Evolutionary conservation across 257 asterid genomes (phyloP), one percentile per base, ranked within the genome.

Genomic region (Coffea canephora): DNA sequence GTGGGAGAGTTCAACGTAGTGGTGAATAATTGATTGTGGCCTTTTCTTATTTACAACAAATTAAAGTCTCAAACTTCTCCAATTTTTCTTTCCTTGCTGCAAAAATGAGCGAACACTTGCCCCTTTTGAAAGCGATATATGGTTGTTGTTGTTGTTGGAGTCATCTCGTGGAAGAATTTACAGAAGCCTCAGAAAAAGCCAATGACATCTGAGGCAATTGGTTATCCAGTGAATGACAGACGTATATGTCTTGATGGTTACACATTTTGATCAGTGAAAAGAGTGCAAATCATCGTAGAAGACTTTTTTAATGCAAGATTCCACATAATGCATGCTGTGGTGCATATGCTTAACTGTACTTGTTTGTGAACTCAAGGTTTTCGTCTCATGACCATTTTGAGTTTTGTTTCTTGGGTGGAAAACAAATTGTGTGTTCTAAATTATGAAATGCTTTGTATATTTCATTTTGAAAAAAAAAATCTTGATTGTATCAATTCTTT

Each of bases 11-110:
- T 50, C 41, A 54, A 8, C 0, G 25, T 23, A 12, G 18, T 36
- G 36, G 48, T 18, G 52, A 57, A 75, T 41, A 61, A 71, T 11
- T 48, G 59, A 79, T 72, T 78, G 82, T 62, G 77, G 78, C 50
- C 8, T 72, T 73, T 62, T 55, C 27, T 61, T 19, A 70, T 36
- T 71, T 71, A 31, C 49, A 9, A 31, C 34, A 31, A 31, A 31
- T 52, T 57, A 65, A 79, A 23, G 68, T 34, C 55, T 27, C 8
- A 31, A 75, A 74, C 36, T 73, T 73, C 27, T 59, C 25, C 59
- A 15, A 39, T 75, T 50, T 12, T 75, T 57, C 48, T 36, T 59
- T 74, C 57, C 57, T 54, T 75, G 49, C 21, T 10, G 6, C 46
- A 12, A 36, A n/a, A 25, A 34, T 19, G 57, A 21, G 10, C 61